Evolutionary conservation across 768 basidiomycete species (phyloP).

Genomic region (Termitomyces sp.): DNA sequence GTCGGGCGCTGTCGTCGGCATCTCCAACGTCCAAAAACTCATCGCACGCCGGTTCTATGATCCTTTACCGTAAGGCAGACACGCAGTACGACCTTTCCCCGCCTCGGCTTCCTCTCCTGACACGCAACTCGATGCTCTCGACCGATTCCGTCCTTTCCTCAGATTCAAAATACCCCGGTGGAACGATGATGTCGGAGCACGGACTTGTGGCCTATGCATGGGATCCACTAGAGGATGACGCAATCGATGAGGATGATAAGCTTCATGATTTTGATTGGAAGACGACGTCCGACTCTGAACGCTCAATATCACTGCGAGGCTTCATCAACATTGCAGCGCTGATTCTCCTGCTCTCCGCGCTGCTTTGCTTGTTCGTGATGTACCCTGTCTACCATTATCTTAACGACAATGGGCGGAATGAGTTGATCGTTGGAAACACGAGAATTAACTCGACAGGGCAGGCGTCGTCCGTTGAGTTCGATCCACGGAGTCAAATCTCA

Average conservation of each 20-base stretch:
- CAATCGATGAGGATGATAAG: conserved; percentile 51
- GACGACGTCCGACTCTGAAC: conserved; percentile 17
- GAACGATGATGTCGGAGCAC: conserved; percentile 16
- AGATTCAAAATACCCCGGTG: conserved; percentile 63
- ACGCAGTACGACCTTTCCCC: conserved; percentile 28
- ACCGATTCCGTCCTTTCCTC: conserved; percentile 38
- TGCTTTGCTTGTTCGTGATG: conserved; percentile 68
- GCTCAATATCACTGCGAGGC: conserved; percentile 21
- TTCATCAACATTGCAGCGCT: conserved; percentile 63
- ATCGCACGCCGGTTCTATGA: conserved; percentile 23
- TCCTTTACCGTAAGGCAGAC: conserved; percentile 28
- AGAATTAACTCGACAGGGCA: conserved; percentile 64
- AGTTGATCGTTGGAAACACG: conserved; percentile 50
- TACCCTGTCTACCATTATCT: conserved; percentile 61
- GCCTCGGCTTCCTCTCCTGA: conserved; percentile 16
- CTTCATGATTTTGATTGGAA: conserved; percentile 45
- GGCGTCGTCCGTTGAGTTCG: conserved; percentile 32
- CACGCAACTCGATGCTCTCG: conserved; percentile 27
- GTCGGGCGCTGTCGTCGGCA: conserved; percentile 10
- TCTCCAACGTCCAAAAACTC: neutral
- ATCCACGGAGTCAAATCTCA: conserved; percentile 29
- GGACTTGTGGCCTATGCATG: conserved; percentile 59
- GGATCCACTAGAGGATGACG: conserved; percentile 38
- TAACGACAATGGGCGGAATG: conserved; percentile 25
- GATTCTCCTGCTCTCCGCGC: conserved; percentile 44